Evolutionary conservation across 2,329 filamentous ascomycete species (phyloP).

Genomic region (Aspergillus quadrilineatus): DNA sequence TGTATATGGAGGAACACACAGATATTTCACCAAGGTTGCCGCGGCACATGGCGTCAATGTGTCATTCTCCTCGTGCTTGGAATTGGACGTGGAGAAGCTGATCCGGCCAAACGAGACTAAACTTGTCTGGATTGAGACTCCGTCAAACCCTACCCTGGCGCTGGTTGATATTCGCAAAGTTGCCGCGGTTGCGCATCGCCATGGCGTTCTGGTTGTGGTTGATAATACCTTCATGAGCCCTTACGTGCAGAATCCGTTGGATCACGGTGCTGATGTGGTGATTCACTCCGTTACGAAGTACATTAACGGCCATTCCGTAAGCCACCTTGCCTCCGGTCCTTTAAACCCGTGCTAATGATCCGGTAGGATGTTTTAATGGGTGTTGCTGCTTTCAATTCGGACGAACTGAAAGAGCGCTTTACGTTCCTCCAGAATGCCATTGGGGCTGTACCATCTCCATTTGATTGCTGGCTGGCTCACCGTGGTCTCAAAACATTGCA

Average conservation of each 20-base stretch:
- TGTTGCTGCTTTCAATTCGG: conserved; percentile 89
- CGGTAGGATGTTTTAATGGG: conserved; percentile 89
- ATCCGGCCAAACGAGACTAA: conserved; percentile 81
- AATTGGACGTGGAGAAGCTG: conserved; percentile 78
- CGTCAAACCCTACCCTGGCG: conserved; percentile 89
- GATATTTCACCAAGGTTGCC: conserved; percentile 98
- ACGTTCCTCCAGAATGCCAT: conserved; percentile 96
- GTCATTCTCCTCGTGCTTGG: conserved; percentile 90
- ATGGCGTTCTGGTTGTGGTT: conserved; percentile 92
- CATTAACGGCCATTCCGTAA: conserved; percentile 84
- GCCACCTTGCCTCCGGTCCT: conserved; percentile 13
- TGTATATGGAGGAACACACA: conserved; percentile 95
- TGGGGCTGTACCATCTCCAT: conserved; percentile 88
- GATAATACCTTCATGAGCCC: conserved; percentile 98
- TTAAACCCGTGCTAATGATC: conserved; percentile 9
- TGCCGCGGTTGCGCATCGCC: conserved; percentile 75
- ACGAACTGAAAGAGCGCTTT: conserved; percentile 72
- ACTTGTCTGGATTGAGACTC: conserved; percentile 94
- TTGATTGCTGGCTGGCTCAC: conserved; percentile 98
- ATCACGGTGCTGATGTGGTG: conserved; percentile 93
- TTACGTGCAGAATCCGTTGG: conserved; percentile 93
- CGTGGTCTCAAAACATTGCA: conserved; percentile 96
- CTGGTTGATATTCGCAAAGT: conserved; percentile 91
- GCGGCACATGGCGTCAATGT: conserved; percentile 91
- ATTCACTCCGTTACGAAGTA: conserved; percentile 98